Evolutionary conservation across 768 basidiomycete species (phyloP), one percentile per base, ranked within the genome.

Genomic region (Collybia sp.): DNA sequence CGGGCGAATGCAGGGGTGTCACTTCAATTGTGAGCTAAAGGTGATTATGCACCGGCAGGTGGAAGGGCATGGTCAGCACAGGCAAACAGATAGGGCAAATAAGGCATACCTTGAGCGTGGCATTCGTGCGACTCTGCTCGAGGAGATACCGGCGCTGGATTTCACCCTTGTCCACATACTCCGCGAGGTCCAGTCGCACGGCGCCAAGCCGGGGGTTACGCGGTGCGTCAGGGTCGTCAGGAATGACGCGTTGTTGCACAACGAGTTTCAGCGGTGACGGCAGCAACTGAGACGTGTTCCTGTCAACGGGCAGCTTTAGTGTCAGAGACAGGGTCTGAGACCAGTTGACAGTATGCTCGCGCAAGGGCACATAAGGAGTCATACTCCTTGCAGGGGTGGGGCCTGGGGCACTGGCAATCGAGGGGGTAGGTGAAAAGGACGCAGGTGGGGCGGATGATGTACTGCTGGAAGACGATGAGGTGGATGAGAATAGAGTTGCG

Each of bases 41-140:
- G 39, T 16, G 19, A 6, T 25, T 20, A 43, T 30, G 16, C 41
- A 49, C 20, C 30, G 32, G n/a, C 34, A 41, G 42, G 18, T 30
- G 25, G 8, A 25, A 25, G 8, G 25, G 25, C 4, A 25, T 25
- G 25, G 8, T 25, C 25, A 25, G 25, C 8, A 8, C 3, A 25
- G 3, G 25, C 8, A 8, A 32, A 18, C 1, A 12, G 18, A 8
- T 10, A 42, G 9, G 44, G 40, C 30, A 38, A 43, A 33, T 40
- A 39, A 38, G 10, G 53, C 65, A 11, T 37, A 85, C 83, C 71
- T 85, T 85, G 40, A 91, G 69, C 5, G 82, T 85, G 1, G 88
- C 86, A 53, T 91, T 91, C 33, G 81, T 87, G 64, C 85, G 88
- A 54, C 83, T 87, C 54, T 86, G 77, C 40, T 78, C 70, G 5